Base-by-base conservation (phyloP, 495 filamentous ascomycete genomes). In the Letharia lupina region DNA sequence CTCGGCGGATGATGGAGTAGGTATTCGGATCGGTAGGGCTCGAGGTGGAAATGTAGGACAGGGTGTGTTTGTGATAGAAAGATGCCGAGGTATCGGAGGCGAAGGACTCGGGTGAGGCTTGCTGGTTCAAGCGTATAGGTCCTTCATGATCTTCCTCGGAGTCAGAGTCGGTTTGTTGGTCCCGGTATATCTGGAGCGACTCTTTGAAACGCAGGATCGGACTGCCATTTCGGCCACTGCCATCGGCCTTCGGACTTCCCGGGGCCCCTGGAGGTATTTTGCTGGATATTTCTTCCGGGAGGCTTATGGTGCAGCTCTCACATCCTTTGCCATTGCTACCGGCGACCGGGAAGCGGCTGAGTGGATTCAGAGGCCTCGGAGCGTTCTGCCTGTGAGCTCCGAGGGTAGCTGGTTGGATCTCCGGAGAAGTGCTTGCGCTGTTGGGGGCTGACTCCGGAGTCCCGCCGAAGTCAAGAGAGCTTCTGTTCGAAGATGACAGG, bases 31-130 rank as follows among this genome's bases (percentile, higher is more conserved):
- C 83, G 1, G 88, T 78, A 10, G 93, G 90, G 40, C 90, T 89
- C 68, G 90, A 87, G 3, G 89, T 91, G 2, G 93, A 93, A 47
- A 92, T 86, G 73, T 94, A 96, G 73, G 91, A 91, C 47, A 95
- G 77, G 50, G 87, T 89, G 71, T 96, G 93, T 2, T 85, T 86
- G 71, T 97, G 93, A 63, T 76, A 82, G 45, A 78, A 81, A 33
- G 75, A 68, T 64, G 78, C 75, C n/a, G 80, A 81, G 33, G 77
- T 73, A 57, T 63, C 64, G 23, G 73, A 73, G 54, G 78, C 72
- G 9, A 79, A 82, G 60, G 78, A 70, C 35, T 56, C 66, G 37
- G 69, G 66, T 15, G 69, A 71, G 50, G 60, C 52, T 18, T 65
- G 67, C 31, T 68, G 64, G 66, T 79, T 57, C 33, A 57, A 37